Percentiles rank a stretch among this genome's conserved stretches.
phyloP scores from a whole-genome alignment of 2,329 filamentous ascomycete genomes.

The Cercospora beticola region DNA sequence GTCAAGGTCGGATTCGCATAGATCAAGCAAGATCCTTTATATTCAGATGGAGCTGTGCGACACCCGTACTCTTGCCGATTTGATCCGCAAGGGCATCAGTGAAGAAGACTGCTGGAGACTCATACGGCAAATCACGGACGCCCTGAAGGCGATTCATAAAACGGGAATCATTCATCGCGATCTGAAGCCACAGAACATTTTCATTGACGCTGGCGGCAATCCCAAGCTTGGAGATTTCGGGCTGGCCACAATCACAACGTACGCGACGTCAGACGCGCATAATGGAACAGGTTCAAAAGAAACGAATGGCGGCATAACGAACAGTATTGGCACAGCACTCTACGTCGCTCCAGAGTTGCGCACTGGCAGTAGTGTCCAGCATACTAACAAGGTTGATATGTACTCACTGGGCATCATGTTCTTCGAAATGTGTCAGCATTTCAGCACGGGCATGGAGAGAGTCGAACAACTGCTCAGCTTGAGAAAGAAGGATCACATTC shows the following conservation, averaged over 20 bases:
- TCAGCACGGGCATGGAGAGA: constrained; percentile 64
- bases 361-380: constrained; percentile 70
- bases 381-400: constrained; percentile 97
- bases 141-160: constrained; percentile 83
- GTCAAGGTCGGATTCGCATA: constrained; percentile 49
- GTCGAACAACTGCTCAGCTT: constrained; percentile 67
- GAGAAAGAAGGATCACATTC: constrained; percentile 62
- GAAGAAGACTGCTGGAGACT: constrained; percentile 84
- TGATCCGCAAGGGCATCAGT: constrained; percentile 74
- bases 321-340: constrained; percentile 72
- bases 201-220: constrained; percentile 86
- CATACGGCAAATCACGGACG: constrained; percentile 87
- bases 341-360: constrained; percentile 93
- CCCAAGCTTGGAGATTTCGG: constrained; percentile 98
- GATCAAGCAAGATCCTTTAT: constrained; percentile 74
- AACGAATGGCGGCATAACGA: constrained; percentile 61
- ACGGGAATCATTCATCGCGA: constrained; percentile 93
- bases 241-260: constrained; percentile 83
- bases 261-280: constrained; percentile 59
- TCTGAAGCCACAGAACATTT: constrained; percentile 95
- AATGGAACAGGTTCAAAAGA: constrained; percentile 18
- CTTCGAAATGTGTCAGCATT: constrained; percentile 85
- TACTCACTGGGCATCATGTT: constrained; percentile 96
- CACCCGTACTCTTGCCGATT: constrained; percentile 82
- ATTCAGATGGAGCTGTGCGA: constrained; percentile 99